A percentile compares a stretch with the other conserved stretches of the same genome.
Conservation (phyloP, 257 asterid species). For the Solanum bulbocastanum region DNA sequence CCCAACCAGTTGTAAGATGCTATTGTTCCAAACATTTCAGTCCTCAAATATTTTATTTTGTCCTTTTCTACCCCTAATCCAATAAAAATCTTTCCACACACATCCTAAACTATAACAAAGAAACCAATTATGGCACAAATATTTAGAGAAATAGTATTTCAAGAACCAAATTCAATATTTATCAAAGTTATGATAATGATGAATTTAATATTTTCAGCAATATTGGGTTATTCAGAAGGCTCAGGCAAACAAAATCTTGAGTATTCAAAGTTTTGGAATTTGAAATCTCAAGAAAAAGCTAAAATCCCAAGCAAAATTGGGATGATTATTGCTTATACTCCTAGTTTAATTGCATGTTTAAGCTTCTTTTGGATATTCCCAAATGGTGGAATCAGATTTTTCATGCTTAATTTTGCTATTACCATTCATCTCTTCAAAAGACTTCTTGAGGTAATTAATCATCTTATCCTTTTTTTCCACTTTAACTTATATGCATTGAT, state of each 20-base stretch:
- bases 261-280: not conserved
- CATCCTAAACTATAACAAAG: not conserved
- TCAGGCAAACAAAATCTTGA: not conserved
- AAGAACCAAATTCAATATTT: not conserved
- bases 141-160: not conserved
- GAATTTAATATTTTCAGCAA: not conserved
- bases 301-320: conserved; percentile 31
- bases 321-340: conserved; percentile 36
- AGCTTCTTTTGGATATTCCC: conserved; percentile 37
- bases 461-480: not conserved
- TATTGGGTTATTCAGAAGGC: not conserved
- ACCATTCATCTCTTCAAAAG: conserved; percentile 58
- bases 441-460: conserved; percentile 51
- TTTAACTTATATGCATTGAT: not conserved
- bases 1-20: not conserved
- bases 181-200: not conserved
- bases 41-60: not conserved
- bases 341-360: conserved; percentile 28
- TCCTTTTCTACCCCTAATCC: not conserved
- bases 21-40: not conserved
- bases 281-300: not conserved
- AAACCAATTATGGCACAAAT: not conserved
- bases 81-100: not conserved
- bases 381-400: conserved; percentile 37
- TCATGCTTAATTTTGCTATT: conserved; percentile 38